A percentile compares a stretch with the other conserved stretches of the same genome.
Conservation (phyloP, 2,329 filamentous ascomycete genomes). For the Xylaria sp. region DNA sequence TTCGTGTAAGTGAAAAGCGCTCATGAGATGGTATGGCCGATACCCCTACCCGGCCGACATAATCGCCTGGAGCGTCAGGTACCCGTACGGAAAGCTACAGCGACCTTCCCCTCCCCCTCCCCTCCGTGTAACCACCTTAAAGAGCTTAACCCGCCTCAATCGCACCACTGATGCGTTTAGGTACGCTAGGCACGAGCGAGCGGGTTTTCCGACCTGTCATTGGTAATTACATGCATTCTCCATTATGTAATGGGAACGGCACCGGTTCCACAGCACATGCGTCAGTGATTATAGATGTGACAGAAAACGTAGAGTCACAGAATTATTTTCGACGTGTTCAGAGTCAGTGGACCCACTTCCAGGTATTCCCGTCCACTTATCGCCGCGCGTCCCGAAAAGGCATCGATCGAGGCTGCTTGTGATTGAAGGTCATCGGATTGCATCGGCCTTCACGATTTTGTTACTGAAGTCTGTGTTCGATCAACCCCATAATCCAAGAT, state of each 20-base stretch:
- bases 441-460: conserved; percentile 1
- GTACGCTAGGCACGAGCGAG: neutral
- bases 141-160: too few relatives aligned
- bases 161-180: too few relatives aligned
- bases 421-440: neutral
- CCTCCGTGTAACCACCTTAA: too few relatives aligned
- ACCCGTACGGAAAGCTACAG: too few relatives aligned
- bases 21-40: too few relatives aligned
- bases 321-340: neutral
- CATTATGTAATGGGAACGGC: neutral
- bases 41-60: too few relatives aligned
- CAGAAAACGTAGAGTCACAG: neutral
- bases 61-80: too few relatives aligned
- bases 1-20: too few relatives aligned
- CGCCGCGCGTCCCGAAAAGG: neutral
- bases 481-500: conserved; percentile 10
- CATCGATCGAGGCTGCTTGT: neutral
- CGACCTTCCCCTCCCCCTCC: too few relatives aligned
- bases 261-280: too few relatives aligned
- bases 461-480: neutral
- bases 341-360: neutral
- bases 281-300: neutral
- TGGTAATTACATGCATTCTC: neutral
- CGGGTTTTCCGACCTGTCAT: neutral
- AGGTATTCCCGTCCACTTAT: conserved; percentile 1